These are phyloP conservation scores for Suhomyces yuchorum DNA, from an alignment of 1,139 yeast species.

Conservation along the genomic window DNA sequence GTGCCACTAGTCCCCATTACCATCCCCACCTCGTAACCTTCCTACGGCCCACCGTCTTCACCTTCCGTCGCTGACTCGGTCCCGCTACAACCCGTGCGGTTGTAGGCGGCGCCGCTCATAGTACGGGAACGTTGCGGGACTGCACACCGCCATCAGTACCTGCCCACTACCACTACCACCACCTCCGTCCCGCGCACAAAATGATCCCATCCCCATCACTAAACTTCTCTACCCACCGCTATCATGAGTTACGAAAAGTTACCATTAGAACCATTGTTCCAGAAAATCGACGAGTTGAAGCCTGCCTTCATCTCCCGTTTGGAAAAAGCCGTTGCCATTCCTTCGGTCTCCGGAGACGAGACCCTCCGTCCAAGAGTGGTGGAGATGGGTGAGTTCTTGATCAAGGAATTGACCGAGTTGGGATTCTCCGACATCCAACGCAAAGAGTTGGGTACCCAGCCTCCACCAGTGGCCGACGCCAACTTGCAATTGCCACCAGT, in stretches of 20 bases:
- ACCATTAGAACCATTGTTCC: constrained; percentile 50
- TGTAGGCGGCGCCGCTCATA: constrained; percentile 2
- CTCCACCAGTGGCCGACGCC: constrained; percentile 72
- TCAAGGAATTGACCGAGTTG: constrained; percentile 61
- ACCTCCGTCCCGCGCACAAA: not conserved
- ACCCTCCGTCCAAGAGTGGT: constrained; percentile 82
- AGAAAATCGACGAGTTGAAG: constrained; percentile 68
- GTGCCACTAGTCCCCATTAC: too few species aligned
- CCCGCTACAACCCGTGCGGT: not conserved
- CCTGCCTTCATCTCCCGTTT: constrained; percentile 70
- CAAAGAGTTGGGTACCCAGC: constrained; percentile 84
- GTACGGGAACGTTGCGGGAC: not conserved
- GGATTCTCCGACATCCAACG: constrained; percentile 84
- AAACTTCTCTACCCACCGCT: not conserved
- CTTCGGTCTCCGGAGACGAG: constrained; percentile 93
- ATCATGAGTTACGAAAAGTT: constrained; percentile 41
- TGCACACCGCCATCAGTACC: not conserved
- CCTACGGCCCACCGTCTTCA: not conserved
- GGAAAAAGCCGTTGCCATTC: constrained; percentile 82
- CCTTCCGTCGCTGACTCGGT: not conserved
- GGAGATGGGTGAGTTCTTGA: constrained; percentile 81
- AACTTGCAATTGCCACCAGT: constrained; percentile 86
- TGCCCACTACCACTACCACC: not conserved
- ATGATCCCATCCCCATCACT: constrained; percentile 1
- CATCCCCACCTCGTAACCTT: not conserved